Evolutionary conservation across 805 yeast species (phyloP), one percentile per base, ranked within the genome.

Genomic region (Kuraishia floccosa): DNA sequence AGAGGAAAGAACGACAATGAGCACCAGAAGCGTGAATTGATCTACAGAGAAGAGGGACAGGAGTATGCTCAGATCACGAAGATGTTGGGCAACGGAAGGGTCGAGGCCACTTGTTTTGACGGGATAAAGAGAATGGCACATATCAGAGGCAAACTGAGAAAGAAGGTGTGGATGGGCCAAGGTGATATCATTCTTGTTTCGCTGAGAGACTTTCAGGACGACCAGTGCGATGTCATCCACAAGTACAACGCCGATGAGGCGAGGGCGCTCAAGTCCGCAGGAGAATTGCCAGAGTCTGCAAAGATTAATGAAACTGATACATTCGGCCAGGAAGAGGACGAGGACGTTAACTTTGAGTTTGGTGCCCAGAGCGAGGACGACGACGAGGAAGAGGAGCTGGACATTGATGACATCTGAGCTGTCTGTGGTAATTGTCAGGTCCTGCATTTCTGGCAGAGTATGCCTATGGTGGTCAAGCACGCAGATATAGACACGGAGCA

Each of bases 151-250:
- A 91, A 91, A 57, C 73, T 91, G 64, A 83, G 99, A 73, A 91
- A 91, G 79, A 91, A 89, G 74, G 98, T 91, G 38, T 91, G 99
- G 99, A 87, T 91, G 85, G 83, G 83, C 29, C 97, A 86, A 59
- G 98, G 98, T 65, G 99, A 91, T 56, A 91, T 91, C 47, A 85
- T 91, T 45, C 67, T 91, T 52, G 91, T 89, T 29, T 87, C 96
- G 6, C 73, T 91, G 48, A 86, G 99, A 71, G 99, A 91, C 52
- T 91, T 91, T 76, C 96, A 91, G 63, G 96, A 89, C 51, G 95
- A 84, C 39, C 94, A 83, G 58, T 91, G 96, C 68, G 99, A 91
- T 57, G 96, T 91, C 44, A 89, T 91, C 35, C 93, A 89, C 60
- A 91, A 91, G 63, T 91, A 80, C 63, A 85, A 82, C 58, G 79